Base-by-base conservation (phyloP, 2,329 filamentous ascomycete species). In the Phyllosticta paracitricarpa region DNA sequence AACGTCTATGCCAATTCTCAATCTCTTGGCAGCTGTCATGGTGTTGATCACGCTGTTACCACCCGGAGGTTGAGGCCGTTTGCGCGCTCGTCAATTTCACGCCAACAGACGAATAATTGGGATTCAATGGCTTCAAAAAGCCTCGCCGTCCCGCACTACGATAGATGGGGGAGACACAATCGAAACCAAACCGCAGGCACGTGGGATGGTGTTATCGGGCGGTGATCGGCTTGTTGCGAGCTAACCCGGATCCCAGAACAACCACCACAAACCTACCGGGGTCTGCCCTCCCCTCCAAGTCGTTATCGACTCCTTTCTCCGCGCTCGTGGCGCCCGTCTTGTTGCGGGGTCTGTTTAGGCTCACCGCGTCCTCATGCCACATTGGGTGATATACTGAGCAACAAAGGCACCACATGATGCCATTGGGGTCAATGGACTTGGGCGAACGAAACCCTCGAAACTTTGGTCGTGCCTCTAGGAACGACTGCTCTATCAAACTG, bases 1-100 rank as follows among this genome's bases (percentile, higher is more conserved):
- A 12, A 76, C 74, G 62, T 76, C 74, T 6, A 73, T 67, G 9
- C 72, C 71, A 25, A 73, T 71, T 51, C 69, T 57, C 19, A 61
- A 5, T 24, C 53, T 57, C 28, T 61, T 61, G 2, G 30, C 54
- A 3, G 24, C 35, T 25, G 51, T 56, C 9, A 14, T 61, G 28
- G 26, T 30, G 17, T 6, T 8, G 9, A 30, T 54, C 52, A 54
- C 22, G 9, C 14, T 54, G 52, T 17, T 7, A 17, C 8, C 35
- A 60, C 53, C 58, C 53, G 54, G 54, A 57, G 59, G 33, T 22
- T 5, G 12, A 40, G 5, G 17, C 12, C n/a, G 40, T 48, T 19
- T 4, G 40, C 14, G 14, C 17, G 40, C 40, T 3, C 17, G 17
- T 17, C 17, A 48, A n/a, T 7, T n/a, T 7, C 12, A 6, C 7